phyloP scores from a whole-genome alignment of 768 basidiomycete genomes.

The Termitomyces sp. region DNA sequence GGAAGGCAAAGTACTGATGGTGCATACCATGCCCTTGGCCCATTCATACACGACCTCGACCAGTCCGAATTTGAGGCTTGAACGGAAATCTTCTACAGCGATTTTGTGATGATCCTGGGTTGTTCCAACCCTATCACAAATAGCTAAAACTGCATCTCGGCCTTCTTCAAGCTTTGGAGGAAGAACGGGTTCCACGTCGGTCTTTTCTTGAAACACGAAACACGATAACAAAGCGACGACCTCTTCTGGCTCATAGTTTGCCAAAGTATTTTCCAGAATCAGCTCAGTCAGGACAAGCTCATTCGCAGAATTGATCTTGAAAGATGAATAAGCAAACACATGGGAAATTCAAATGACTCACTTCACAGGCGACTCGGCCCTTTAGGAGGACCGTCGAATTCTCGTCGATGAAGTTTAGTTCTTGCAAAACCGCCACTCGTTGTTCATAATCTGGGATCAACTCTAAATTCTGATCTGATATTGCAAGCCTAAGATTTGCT shows the following conservation, averaged over 20 bases:
- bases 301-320: slow-evolving; percentile 95
- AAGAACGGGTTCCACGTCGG: slow-evolving; percentile 80
- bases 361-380: slow-evolving; percentile 97
- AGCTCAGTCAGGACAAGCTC: slow-evolving; percentile 96
- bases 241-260: slow-evolving; percentile 89
- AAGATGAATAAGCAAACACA: neutral
- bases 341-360: slow-evolving; percentile 23
- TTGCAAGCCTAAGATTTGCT: slow-evolving; percentile 69
- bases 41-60: slow-evolving; percentile 98
- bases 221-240: slow-evolving; percentile 93
- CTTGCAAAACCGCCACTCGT: slow-evolving; percentile 83
- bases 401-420: slow-evolving; percentile 90
- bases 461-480: slow-evolving; percentile 96
- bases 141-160: slow-evolving; percentile 67
- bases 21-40: slow-evolving; percentile 94
- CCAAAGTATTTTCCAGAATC: slow-evolving; percentile 92
- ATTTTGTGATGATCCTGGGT: slow-evolving; percentile 83
- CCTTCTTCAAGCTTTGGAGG: slow-evolving; percentile 79
- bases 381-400: slow-evolving; percentile 94
- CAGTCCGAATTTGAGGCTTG: slow-evolving; percentile 82
- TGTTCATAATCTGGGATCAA: slow-evolving; percentile 97
- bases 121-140: slow-evolving; percentile 72
- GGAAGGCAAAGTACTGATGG: neutral
- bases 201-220: slow-evolving; percentile 99
- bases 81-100: slow-evolving; percentile 69